phyloP scores from a whole-genome alignment of 2,329 filamentous ascomycete species.

The Graphilbum ipis-grandicollis region DNA sequence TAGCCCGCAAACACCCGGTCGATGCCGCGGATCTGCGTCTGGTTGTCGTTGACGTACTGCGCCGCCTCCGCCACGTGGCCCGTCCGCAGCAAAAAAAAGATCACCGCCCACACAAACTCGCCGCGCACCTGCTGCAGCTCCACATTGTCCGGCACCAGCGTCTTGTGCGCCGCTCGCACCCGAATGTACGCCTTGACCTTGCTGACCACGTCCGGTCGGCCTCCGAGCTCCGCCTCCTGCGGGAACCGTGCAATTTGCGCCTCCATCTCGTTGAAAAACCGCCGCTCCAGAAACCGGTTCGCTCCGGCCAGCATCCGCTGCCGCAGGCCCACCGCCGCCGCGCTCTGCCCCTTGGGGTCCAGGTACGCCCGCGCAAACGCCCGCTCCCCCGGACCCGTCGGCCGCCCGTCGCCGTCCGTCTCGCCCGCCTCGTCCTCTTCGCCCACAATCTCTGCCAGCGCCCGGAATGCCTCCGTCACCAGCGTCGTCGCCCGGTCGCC shows the following conservation, averaged over 20 bases:
- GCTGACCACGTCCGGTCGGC: conserved; percentile 71
- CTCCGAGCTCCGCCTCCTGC: conserved; percentile 75
- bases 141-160: conserved; percentile 65
- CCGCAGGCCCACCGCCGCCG: conserved; percentile 47
- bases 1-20: conserved; percentile 84
- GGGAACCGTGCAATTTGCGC: conserved; percentile 65
- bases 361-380: conserved; percentile 57
- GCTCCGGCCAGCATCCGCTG: conserved; percentile 70
- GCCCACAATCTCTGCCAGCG: conserved; percentile 60
- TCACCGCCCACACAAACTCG: conserved; percentile 83
- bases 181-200: conserved; percentile 89
- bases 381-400: conserved; percentile 24
- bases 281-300: conserved; percentile 60
- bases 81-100: conserved; percentile 79
- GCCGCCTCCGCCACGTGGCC: conserved; percentile 74
- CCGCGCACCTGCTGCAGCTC: conserved; percentile 64
- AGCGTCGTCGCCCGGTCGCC: conserved; percentile 38
- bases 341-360: conserved; percentile 52
- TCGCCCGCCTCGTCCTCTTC: conserved; percentile 27
- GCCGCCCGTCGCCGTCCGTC: background rate
- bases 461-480: conserved; percentile 66
- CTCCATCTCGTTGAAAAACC: conserved; percentile 67
- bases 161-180: conserved; percentile 61
- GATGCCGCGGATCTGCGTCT: conserved; percentile 68
- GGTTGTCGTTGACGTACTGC: conserved; percentile 67